phyloP scores from a whole-genome alignment of 805 yeast species.

The Myxozyma udenii region DNA sequence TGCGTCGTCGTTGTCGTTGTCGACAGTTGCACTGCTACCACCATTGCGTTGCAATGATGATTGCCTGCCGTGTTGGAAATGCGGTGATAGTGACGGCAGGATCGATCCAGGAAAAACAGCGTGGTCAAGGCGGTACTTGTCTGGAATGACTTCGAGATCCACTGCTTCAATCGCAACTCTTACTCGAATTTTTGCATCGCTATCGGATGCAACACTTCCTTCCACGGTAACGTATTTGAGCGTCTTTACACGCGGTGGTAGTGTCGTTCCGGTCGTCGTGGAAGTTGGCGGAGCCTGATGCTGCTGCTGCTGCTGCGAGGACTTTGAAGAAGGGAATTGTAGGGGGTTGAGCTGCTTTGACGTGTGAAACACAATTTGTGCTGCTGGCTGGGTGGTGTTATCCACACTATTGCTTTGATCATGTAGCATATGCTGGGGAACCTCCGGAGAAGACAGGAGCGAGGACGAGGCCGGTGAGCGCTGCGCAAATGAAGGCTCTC shows the following conservation, averaged over 20 bases:
- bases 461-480: no score
- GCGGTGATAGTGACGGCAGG: constrained; percentile 20
- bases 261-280: background rate
- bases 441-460: no score
- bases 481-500: no score
- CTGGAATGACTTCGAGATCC: constrained; percentile 21
- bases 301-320: background rate
- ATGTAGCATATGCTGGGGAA: no score
- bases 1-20: background rate
- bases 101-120: constrained; percentile 20
- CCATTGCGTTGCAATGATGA: background rate
- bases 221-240: constrained; percentile 15
- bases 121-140: constrained; percentile 22
- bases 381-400: no score
- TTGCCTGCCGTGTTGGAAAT: constrained; percentile 12
- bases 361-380: background rate
- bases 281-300: background rate
- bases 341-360: constrained; percentile 3
- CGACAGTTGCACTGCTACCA: background rate
- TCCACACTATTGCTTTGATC: no score
- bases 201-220: background rate
- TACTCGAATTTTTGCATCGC: constrained; percentile 12
- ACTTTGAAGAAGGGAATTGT: constrained; percentile 4
- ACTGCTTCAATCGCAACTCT: constrained; percentile 12
- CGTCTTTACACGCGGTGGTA: background rate